A percentile compares a stretch with the other conserved stretches of the same genome.
Evolutionary conservation across 2,329 filamentous ascomycete genomes (phyloP).

Genomic region (Fusarium nisikadoi): DNA sequence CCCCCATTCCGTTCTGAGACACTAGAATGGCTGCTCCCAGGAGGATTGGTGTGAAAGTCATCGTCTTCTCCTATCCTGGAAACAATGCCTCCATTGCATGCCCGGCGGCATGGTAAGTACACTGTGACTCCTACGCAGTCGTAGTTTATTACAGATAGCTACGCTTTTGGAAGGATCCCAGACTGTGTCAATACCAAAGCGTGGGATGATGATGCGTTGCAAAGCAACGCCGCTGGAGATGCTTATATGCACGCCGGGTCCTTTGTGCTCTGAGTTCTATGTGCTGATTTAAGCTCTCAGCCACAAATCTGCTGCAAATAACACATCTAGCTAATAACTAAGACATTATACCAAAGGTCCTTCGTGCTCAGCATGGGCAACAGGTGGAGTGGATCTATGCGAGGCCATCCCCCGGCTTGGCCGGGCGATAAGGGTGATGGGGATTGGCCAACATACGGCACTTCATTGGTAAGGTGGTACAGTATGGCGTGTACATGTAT

Average conservation of each 20-base stretch:
- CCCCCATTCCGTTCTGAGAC: neutral
- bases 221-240: neutral
- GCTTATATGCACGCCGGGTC: neutral
- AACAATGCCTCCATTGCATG: neutral
- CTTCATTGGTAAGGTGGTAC: no score
- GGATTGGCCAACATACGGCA: neutral
- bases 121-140: neutral
- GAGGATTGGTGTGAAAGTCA: neutral
- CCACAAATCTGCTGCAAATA: no score
- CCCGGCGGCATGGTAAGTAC: no score
- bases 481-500: accelerated
- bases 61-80: neutral
- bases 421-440: neutral
- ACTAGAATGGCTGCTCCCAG: neutral
- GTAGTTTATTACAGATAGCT: neutral
- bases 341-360: no score
- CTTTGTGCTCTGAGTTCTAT: no score
- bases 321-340: no score
- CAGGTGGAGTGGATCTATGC: neutral
- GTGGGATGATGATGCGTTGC: neutral
- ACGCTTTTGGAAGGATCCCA: neutral
- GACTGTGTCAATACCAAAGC: accelerated
- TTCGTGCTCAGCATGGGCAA: neutral
- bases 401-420: neutral
- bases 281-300: no score